Base-by-base conservation (phyloP, 2,329 filamentous ascomycete species). In the Chaetomium olivaceum region DNA sequence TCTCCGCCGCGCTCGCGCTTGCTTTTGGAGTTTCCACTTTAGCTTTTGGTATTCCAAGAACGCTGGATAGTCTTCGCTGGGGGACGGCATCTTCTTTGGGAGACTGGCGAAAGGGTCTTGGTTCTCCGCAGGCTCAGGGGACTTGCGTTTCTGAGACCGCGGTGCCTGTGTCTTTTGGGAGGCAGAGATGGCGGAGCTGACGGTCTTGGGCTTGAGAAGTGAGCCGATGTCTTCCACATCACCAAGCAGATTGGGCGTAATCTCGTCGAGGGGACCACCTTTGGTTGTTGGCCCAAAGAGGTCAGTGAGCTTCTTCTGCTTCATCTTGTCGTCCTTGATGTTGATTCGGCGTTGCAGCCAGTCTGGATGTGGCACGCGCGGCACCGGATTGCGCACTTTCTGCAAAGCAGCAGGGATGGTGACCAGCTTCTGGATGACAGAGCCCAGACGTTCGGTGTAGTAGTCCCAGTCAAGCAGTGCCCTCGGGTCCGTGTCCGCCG, bases 241-340 rank as follows among this genome's bases (percentile, higher is more conserved):
- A 12, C 80, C 85, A 73, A 82, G 75, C 57, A 80, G 82, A 66
- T 76, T 85, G 2, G 65, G 3, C 2, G 51, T 48, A 80, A 92
- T 89, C 70, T 94, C 91, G 14, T 87, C 86, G 27, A 96, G 77
- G 0, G 92, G 90, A 55, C 83, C 68, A 7, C 69, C 87, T 75
- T 90, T 90, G 73, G 75, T 83, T 74, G 67, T 62, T 3, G 72
- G 63, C 16, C 72, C 71, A 23, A 99, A 97, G 72, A 97, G 82
- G 74, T 98, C 95, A 0, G 94, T 99, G 82, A 99, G 90, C 80
- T 99, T 99, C 81, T 93, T 96, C 80, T 99, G 95, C 81, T 99
- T 97, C 83, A 98, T 90, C 76, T 90, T 93, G 79, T 99, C 95
- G 64, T 99, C 95, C 77, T 97, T 98, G 77, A 90, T 89, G 71